A percentile compares a stretch with the other conserved stretches of the same genome.
phyloP scores from a whole-genome alignment of 2,329 filamentous ascomycete genomes.

The Alternaria conjuncta region DNA sequence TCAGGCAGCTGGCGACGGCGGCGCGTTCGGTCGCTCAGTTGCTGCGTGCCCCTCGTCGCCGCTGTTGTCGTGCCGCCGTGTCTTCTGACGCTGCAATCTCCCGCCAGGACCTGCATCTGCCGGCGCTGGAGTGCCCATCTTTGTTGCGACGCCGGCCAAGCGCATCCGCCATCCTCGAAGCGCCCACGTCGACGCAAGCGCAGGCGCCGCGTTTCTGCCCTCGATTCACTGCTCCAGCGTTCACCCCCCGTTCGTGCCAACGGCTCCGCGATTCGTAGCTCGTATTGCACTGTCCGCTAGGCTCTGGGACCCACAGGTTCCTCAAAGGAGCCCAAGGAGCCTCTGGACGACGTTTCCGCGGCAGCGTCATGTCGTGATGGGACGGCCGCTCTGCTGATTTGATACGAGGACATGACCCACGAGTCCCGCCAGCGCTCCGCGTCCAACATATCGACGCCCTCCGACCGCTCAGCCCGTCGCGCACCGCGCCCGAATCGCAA shows the following conservation, averaged over 20 bases:
- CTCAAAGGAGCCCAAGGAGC: slow-evolving; percentile 9
- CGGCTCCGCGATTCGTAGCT: slow-evolving; percentile 1
- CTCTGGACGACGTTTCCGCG: slow-evolving; percentile 9
- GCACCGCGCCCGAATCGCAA: slow-evolving; percentile 32
- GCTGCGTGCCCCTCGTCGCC: slow-evolving; percentile 5
- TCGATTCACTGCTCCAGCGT: background rate
- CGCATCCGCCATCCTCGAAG: slow-evolving; percentile 19
- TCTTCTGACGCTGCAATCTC: background rate
- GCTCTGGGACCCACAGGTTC: slow-evolving; percentile 6
- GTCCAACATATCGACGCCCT: slow-evolving; percentile 37
- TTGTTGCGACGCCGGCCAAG: slow-evolving; percentile 20
- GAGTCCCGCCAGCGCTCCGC: slow-evolving; percentile 41
- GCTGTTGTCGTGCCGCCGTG: background rate
- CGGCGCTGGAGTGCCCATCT: slow-evolving; percentile 13
- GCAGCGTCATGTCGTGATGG: slow-evolving; percentile 37
- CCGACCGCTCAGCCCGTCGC: slow-evolving; percentile 31
- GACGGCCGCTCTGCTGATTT: slow-evolving; percentile 22
- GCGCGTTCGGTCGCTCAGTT: background rate
- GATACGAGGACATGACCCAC: slow-evolving; percentile 39
- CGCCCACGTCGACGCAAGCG: slow-evolving; percentile 17
- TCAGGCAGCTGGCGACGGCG: slow-evolving; percentile 9
- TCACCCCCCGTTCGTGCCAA: slow-evolving; percentile 3
- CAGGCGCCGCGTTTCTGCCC: slow-evolving; percentile 7
- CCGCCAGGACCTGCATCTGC: slow-evolving; percentile 11
- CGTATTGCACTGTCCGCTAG: slow-evolving; percentile 11